phyloP scores from a whole-genome alignment of 805 yeast species.

The Ogataea pini region DNA sequence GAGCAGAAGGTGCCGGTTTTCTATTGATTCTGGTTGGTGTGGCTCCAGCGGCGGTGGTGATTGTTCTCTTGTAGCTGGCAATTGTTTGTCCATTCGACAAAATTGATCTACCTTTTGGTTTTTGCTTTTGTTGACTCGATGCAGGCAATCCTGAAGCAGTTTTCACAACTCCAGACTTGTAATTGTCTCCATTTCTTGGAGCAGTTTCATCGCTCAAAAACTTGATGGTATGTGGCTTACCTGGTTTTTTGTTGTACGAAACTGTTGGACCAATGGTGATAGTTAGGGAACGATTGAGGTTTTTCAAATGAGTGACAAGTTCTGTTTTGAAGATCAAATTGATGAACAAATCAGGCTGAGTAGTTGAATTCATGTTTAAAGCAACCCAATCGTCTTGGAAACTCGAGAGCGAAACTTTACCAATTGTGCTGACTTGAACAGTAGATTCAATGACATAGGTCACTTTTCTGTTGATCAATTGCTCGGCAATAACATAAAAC shows the following conservation, averaged over 20 bases:
- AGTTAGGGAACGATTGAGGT: slow-evolving; percentile 54
- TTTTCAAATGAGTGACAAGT: slow-evolving; percentile 70
- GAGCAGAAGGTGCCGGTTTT: slow-evolving; percentile 41
- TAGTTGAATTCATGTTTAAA: slow-evolving; percentile 51
- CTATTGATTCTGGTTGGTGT: slow-evolving; percentile 23
- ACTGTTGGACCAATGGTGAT: slow-evolving; percentile 72
- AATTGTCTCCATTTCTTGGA: slow-evolving; percentile 67
- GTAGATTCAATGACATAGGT: slow-evolving; percentile 62
- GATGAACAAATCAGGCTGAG: slow-evolving; percentile 76
- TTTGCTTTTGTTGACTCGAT: slow-evolving; percentile 64
- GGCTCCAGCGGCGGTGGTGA: slow-evolving; percentile 19
- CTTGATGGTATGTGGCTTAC: slow-evolving; percentile 72
- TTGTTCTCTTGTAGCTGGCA: slow-evolving; percentile 28
- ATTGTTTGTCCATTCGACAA: slow-evolving; percentile 29
- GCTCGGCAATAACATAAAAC: slow-evolving; percentile 74
- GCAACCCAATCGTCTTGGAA: slow-evolving; percentile 95
- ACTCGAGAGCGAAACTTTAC: slow-evolving; percentile 65
- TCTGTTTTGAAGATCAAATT: slow-evolving; percentile 89
- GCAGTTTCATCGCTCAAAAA: slow-evolving; percentile 62
- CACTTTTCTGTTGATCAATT: slow-evolving; percentile 55
- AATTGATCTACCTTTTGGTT: slow-evolving; percentile 60
- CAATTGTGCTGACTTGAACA: slow-evolving; percentile 60
- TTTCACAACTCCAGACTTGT: slow-evolving; percentile 85
- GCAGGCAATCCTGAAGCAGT: slow-evolving; percentile 82
- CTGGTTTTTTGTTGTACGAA: slow-evolving; percentile 88